Evolutionary conservation across 1,139 yeast genomes (phyloP), one percentile per base, ranked within the genome.

Genomic region (Hyphopichia burtonii): DNA sequence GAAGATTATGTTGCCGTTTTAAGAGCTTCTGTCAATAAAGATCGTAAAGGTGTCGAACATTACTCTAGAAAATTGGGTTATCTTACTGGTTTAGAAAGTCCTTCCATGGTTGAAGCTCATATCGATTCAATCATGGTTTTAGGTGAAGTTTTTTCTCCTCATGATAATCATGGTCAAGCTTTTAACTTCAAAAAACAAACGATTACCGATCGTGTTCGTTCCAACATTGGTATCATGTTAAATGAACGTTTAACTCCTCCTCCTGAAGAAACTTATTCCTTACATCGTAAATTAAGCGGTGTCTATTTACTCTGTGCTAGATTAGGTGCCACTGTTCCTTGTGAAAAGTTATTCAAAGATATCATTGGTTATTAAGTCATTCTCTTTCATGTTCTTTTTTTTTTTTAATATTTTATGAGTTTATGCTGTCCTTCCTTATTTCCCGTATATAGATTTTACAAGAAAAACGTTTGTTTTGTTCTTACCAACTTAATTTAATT

Each of bases 241-340:
- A 80, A 84, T 49, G 96, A 94, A 63, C 80, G 99, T 52, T 72
- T 93, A 48, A 81, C 96, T 4, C 98, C 99, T 4, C 99, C 99
- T 4, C 99, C 99, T 3, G 98, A 93, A 60, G 99, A 93, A 62
- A 93, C 99, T 0, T 93, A 93, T 61, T 87, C 96, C 8, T 72
- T 94, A 54, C 99, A 93, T 63, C 77, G 99, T 56, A 93, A 94
- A 58, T 81, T 93, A 58, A 86, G 96, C 59, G 99, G 99, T 10
- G 96, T 94, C 1, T 94, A 87, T 58, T 71, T 93, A 50, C 73
- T 93, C 43, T 93, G 99, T 68, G 87, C 98, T 4, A 79, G 90
- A 55, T 74, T 93, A 64, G 72, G 81, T 36, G 97, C 98, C 2
- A 72, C 77, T 18, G 94, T 93, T 30, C 95, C 93, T 10, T 86